Percentiles rank a stretch among this genome's conserved stretches.
Evolutionary conservation across 495 filamentous ascomycete species (phyloP).

Genomic region (Neurospora hispaniola): DNA sequence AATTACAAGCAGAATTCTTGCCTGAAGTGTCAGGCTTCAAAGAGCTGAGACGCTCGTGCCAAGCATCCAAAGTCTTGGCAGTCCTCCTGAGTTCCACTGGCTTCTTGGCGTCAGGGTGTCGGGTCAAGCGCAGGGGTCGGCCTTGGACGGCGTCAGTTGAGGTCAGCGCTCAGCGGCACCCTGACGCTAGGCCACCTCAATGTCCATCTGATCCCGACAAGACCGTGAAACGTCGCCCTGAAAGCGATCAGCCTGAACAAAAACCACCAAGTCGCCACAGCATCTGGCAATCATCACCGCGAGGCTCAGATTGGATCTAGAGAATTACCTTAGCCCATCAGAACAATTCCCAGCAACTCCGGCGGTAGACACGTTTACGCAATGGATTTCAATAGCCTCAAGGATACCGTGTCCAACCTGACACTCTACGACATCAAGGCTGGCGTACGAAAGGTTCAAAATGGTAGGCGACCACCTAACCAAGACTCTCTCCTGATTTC

Average conservation of each 20-base stretch:
- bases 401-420: constrained; percentile 85
- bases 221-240: not conserved
- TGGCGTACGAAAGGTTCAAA: constrained; percentile 92
- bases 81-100: not conserved
- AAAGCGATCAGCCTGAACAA: not conserved
- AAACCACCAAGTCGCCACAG: not conserved
- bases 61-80: not conserved
- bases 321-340: not conserved
- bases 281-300: not conserved
- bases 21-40: not conserved
- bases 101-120: not conserved
- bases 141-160: not conserved
- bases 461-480: constrained; percentile 55
- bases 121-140: not conserved
- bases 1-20: not conserved
- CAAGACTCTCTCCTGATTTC: not conserved
- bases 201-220: not conserved
- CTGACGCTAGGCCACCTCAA: not conserved
- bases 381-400: constrained; percentile 82
- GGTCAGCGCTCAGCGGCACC: not conserved
- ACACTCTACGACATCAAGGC: constrained; percentile 96
- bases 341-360: not conserved
- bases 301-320: not conserved
- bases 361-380: not conserved
- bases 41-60: not conserved